phyloP scores from a whole-genome alignment of 441 rosid species.

The Brassica hybrid region DNA sequence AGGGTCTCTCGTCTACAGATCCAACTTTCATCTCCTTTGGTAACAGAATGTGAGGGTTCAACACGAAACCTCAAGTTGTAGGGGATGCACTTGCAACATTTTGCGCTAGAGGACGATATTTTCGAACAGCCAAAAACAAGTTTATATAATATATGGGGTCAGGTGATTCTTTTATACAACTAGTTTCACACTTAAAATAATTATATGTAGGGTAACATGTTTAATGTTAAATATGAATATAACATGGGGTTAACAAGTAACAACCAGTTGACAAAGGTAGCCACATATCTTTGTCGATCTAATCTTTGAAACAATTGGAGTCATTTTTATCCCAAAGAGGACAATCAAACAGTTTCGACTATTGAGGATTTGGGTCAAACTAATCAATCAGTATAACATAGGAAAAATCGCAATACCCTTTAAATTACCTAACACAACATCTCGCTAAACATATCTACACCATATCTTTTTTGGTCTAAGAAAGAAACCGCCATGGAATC shows the following conservation, averaged over 20 bases:
- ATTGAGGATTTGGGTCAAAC: conserved; percentile 1
- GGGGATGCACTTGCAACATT: neutral
- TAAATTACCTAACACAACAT: neutral
- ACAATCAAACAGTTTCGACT: neutral
- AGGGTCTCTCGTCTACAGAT: neutral
- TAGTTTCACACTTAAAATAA: neutral
- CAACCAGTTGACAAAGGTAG: neutral
- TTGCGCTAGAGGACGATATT: neutral
- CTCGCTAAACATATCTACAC: neutral
- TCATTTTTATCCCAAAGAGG: neutral
- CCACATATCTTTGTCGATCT: neutral
- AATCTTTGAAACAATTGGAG: neutral
- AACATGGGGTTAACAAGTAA: conserved; percentile 1
- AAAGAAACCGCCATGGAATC: conserved; percentile 16
- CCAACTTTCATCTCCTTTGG: neutral
- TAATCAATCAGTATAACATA: neutral
- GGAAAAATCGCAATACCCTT: neutral
- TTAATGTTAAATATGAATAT: neutral
- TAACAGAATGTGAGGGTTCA: neutral
- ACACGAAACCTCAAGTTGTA: neutral
- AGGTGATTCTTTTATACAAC: neutral
- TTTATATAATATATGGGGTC: neutral
- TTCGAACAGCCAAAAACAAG: neutral
- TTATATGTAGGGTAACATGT: neutral
- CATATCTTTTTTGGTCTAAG: neutral